phyloP scores from a whole-genome alignment of 2,329 filamentous ascomycete species.

The Sarocladiaceae sp. region DNA sequence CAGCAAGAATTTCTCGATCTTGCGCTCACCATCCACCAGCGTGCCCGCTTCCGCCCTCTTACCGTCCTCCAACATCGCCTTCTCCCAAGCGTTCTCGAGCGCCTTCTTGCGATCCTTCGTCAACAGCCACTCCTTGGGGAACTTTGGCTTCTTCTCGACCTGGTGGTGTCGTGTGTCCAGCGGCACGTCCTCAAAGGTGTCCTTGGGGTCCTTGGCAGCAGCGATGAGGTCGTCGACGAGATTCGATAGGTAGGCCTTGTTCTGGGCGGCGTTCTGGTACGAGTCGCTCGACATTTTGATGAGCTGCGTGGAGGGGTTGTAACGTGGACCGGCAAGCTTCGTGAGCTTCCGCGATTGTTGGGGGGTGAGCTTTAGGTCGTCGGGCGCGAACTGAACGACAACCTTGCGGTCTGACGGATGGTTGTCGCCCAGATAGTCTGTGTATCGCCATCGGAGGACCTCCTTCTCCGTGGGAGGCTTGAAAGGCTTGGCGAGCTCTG shows the following conservation, averaged over 20 bases:
- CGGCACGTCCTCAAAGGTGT: constrained; percentile 84
- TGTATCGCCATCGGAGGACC: constrained; percentile 90
- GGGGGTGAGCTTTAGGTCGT: constrained; percentile 63
- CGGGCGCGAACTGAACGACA: constrained; percentile 78
- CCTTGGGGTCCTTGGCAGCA: constrained; percentile 69
- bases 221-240: constrained; percentile 65
- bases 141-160: constrained; percentile 61
- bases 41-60: constrained; percentile 44
- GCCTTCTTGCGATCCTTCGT: constrained; percentile 60
- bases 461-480: constrained; percentile 58
- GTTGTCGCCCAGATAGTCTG: constrained; percentile 87
- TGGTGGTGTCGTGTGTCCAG: constrained; percentile 84
- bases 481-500: constrained; percentile 82
- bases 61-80: constrained; percentile 47
- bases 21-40: constrained; percentile 52
- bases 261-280: constrained; percentile 84
- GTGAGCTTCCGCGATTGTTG: constrained; percentile 72
- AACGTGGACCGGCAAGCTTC: constrained; percentile 79
- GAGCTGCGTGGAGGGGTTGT: constrained; percentile 75
- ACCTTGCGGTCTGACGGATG: constrained; percentile 93
- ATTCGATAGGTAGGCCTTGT: constrained; percentile 90
- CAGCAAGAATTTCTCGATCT: constrained; percentile 34
- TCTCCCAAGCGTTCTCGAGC: constrained; percentile 54
- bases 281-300: constrained; percentile 89
- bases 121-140: constrained; percentile 74